Percentiles rank a stretch among this genome's conserved stretches.
Evolutionary conservation across 495 filamentous ascomycete species (phyloP).

Genomic region (Aspergillus sclerotioniger): DNA sequence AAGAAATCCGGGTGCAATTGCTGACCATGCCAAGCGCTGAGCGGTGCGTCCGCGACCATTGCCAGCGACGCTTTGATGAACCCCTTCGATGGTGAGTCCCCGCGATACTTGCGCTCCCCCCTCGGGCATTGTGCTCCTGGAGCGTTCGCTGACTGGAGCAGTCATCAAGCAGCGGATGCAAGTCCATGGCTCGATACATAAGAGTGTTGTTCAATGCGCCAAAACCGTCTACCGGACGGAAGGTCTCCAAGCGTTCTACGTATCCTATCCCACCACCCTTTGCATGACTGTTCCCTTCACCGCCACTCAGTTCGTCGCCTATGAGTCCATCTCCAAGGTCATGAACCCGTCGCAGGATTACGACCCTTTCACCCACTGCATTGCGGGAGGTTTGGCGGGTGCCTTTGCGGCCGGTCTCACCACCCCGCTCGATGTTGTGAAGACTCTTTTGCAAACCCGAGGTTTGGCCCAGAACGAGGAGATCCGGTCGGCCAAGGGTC

Average conservation of each 20-base stretch:
- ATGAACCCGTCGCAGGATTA: slow-evolving; percentile 84
- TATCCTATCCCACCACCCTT: slow-evolving; percentile 96
- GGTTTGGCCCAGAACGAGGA: slow-evolving; percentile 78
- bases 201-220: slow-evolving; percentile 80
- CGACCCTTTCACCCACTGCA: slow-evolving; percentile 88
- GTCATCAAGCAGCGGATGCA: slow-evolving; percentile 99
- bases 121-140: background rate
- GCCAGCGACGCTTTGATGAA: slow-evolving; percentile 99
- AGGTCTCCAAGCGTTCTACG: slow-evolving; percentile 90
- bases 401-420: slow-evolving; percentile 91
- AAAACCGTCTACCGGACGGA: slow-evolving; percentile 81
- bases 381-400: slow-evolving; percentile 87
- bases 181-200: slow-evolving; percentile 90
- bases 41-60: slow-evolving; percentile 92
- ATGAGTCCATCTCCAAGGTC: slow-evolving; percentile 91
- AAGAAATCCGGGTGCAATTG: slow-evolving; percentile 16
- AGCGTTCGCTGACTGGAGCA: slow-evolving; percentile 34
- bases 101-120: background rate
- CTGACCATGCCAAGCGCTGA: slow-evolving; percentile 60
- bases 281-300: slow-evolving; percentile 99
- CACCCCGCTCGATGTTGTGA: slow-evolving; percentile 95
- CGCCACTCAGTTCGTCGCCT: slow-evolving; percentile 91
- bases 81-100: slow-evolving; percentile 87
- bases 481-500: slow-evolving; percentile 78
- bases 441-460: slow-evolving; percentile 92